Evolutionary conservation across 192 early-diverging fungal species (phyloP).

Genomic region (Oehlia diaphana): DNA sequence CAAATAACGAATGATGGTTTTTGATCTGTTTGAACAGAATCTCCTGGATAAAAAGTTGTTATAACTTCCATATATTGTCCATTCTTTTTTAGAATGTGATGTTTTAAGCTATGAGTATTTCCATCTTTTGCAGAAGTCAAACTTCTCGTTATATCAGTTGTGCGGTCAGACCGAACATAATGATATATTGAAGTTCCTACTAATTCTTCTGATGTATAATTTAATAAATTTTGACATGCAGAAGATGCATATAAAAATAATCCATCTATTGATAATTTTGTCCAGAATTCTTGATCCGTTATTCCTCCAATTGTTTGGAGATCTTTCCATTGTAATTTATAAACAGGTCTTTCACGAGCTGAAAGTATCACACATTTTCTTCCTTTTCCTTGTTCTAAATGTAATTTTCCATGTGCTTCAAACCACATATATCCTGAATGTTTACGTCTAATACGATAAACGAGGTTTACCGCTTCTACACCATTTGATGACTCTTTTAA

Average conservation of each 20-base stretch:
- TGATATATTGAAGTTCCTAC: slow-evolving; percentile 48
- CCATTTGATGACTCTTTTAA: slow-evolving; percentile 51
- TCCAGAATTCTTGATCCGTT: slow-evolving; percentile 56
- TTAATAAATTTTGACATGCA: slow-evolving; percentile 35
- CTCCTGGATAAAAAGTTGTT: slow-evolving; percentile 45
- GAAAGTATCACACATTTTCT: slow-evolving; percentile 68
- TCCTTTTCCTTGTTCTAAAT: slow-evolving; percentile 65
- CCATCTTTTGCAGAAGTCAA: slow-evolving; percentile 39
- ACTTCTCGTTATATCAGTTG: slow-evolving; percentile 43
- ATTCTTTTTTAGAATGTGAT: slow-evolving; percentile 40
- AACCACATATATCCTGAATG: slow-evolving; percentile 62
- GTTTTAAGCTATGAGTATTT: slow-evolving; percentile 37
- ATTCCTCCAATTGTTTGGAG: slow-evolving; percentile 27
- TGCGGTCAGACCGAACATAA: slow-evolving; percentile 42
- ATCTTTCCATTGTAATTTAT: slow-evolving; percentile 38
- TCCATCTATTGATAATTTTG: slow-evolving; percentile 59
- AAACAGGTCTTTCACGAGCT: slow-evolving; percentile 53
- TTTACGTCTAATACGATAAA: slow-evolving; percentile 65
- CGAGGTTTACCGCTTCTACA: slow-evolving; percentile 48
- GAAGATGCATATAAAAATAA: slow-evolving; percentile 52
- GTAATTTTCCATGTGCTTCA: slow-evolving; percentile 62
- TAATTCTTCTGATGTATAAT: slow-evolving; percentile 34
- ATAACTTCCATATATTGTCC: slow-evolving; percentile 40
- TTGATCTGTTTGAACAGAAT: slow-evolving; percentile 13
- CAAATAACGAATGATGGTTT: slow-evolving; percentile 37